Base-by-base conservation (phyloP, 352 stramenopile species). In the Lagenidium giganteum region DNA sequence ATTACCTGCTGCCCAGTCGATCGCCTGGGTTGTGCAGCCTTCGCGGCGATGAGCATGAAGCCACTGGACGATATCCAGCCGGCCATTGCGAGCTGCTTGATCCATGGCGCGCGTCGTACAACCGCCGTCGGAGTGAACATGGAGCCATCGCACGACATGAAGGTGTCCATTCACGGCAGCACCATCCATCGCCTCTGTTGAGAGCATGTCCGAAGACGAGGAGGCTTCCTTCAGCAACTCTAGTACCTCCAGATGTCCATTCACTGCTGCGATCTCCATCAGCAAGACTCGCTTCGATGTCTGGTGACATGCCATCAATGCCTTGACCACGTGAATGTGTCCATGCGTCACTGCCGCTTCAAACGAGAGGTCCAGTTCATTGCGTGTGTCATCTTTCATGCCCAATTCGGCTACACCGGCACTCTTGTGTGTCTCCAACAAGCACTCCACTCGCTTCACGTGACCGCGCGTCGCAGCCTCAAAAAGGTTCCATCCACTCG, bases 231-330 rank as follows among this genome's bases (percentile, higher is more conserved):
- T 22, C 32, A 24, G 21, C 24, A 24, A 16, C n/a, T 17, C 32
- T 34, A 51, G n/a, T 1, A 54, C 21, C n/a, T 24, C 14, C 16
- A 54, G 36, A 37, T 54, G 13, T 0, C 57, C 57, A 16, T 25
- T 48, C 3, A 27, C 41, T 12, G 48, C 40, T 3, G 48, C 48
- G 8, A 36, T 31, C 40, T 57, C 48, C 40, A 57, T 57, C 25
- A 31, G 34, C n/a, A 35, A 27, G 1, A 27, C 22, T 14, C 43
- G 32, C 11, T 36, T 34, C 23, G 32, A 42, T 8, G n/a, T 29
- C 18, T 33, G 47, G 22, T 43, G 32, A 33, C 47, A 42, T 29
- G 31, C 20, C 13, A 55, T 8, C 22, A 55, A 29, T 20, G 26
- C n/a, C 23, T 43, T 27, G 23, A 55, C 34, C 12, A 21, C 23